These are phyloP conservation scores for Populus nigra DNA, from an alignment of 345 rosid genomes.

Conservation along the genomic window DNA sequence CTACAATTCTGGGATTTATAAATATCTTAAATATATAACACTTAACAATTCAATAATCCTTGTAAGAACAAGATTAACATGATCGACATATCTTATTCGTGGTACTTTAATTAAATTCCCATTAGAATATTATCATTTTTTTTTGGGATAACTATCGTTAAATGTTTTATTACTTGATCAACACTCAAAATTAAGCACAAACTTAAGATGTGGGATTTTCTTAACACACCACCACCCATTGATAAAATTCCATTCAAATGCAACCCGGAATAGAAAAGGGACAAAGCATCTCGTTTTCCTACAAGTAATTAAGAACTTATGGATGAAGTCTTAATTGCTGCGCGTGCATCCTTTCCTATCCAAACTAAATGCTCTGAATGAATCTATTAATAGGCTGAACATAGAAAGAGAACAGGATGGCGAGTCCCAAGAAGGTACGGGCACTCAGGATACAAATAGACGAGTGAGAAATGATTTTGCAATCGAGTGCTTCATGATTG, in stretches of 20 bases:
- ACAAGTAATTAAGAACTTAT: background rate
- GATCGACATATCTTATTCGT: too few relatives aligned
- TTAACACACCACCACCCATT: background rate
- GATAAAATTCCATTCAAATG: background rate
- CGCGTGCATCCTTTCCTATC: background rate
- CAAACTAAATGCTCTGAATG: background rate
- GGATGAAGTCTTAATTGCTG: background rate
- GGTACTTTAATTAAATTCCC: too few relatives aligned
- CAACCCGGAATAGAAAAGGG: background rate
- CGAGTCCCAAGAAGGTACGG: conserved; percentile 6
- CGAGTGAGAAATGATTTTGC: conserved; percentile 32
- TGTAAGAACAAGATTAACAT: too few relatives aligned
- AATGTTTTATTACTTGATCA: background rate
- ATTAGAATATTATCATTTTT: too few relatives aligned
- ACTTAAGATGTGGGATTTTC: background rate
- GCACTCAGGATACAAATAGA: background rate
- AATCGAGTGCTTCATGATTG: conserved; percentile 43
- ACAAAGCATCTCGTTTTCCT: background rate
- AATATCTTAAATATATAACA: background rate
- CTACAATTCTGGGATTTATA: background rate
- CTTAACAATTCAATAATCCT: background rate
- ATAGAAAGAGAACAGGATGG: background rate
- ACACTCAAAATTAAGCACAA: background rate
- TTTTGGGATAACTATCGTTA: too few relatives aligned
- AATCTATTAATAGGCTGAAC: background rate